Base-by-base conservation (phyloP, 495 filamentous ascomycete species). In the Aspergillus kassunensis region DNA sequence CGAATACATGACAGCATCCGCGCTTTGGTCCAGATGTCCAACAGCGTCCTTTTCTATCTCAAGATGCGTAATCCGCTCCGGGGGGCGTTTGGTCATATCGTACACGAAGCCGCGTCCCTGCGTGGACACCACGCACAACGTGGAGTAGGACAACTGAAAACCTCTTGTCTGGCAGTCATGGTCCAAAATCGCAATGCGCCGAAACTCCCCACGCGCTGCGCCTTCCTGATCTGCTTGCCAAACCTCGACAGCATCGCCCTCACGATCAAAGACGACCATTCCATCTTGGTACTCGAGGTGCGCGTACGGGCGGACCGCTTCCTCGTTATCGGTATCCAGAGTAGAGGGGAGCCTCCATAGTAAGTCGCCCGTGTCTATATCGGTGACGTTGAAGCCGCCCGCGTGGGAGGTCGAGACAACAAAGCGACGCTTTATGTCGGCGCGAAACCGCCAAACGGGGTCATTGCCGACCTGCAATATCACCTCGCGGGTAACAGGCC, bases 201-300 rank as follows among this genome's bases (percentile, higher is more conserved):
- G 66, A 45, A 73, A 73, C 42, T 71, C 66, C 18, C 68, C 70
- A 18, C 65, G 65, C 19, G 52, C 24, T 12, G 66, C 51, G 16
- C 56, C 67, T 40, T 67, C 66, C 20, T 62, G 24, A 20, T 58
- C 68, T 5, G 66, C 33, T 37, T 71, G 62, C 70, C 70, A 73
- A 6, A 73, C 67, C 44, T 73, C 68, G 0, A 73, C 53, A 0
- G 65, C 65, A 53, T 73, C 62, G 7, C 70, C 70, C 36, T 70
- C 68, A 0, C 68, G 60, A 56, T 73, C 68, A 41, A 73, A 73
- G 11, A 71, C 67, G 0, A 56, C 67, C 65, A 71, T 68, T 12
- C 70, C 70, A 59, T 73, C 70, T 52, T 71, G 68, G 25, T 73
- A 73, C 41, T 73, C 70, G 3, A 73, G 53, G 53, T 73, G 70